Evolutionary conservation across 2,329 filamentous ascomycete species (phyloP), one percentile per base, ranked within the genome.

Genomic region (Hypoxylon sp.): DNA sequence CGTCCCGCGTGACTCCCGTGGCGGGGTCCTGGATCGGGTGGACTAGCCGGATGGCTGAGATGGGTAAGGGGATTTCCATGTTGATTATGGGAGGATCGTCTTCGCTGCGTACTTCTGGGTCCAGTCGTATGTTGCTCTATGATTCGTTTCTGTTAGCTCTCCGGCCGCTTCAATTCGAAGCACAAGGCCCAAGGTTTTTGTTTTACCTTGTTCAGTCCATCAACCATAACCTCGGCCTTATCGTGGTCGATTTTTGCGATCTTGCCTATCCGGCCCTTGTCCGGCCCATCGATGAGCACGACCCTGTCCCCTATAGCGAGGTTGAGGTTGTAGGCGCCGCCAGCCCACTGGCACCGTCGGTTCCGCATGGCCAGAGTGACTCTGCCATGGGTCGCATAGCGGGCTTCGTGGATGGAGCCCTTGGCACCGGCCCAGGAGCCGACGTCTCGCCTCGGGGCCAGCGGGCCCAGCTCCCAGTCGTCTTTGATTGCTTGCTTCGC

Each of bases 261-360:
- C n/a, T 81, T 81, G 52, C 92, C 92, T 78, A 99, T 96, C 81
- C 90, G 92, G 73, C 93, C 93, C 81, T 89, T 91, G 74, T 96
- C 91, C 33, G 85, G 85, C 7, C 95, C 94, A 65, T 90, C 87
- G 56, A 93, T 80, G 62, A 98, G 81, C 55, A 95, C 92, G 30
- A 97, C 93, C 64, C 96, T 87, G 79, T 98, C 96, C 5, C 89
- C 89, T 3, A 80, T 75, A 22, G 84, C 85, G 62, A 94, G 81
- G 70, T 88, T 90, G 65, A 92, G 82, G 77, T 84, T 84, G 70
- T 81, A 81, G 30, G 78, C 70, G 33, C 83, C 83, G 45, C 86
- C 85, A n/a, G 84, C 84, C 86, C 86, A 89, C 57, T 75, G 71
- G 58, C 80, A 79, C 55, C 76, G 72, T 20, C 74, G 72, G 64